Evolutionary conservation across 352 stramenopile species (phyloP).

Genomic region (Phytophthora megakarya): DNA sequence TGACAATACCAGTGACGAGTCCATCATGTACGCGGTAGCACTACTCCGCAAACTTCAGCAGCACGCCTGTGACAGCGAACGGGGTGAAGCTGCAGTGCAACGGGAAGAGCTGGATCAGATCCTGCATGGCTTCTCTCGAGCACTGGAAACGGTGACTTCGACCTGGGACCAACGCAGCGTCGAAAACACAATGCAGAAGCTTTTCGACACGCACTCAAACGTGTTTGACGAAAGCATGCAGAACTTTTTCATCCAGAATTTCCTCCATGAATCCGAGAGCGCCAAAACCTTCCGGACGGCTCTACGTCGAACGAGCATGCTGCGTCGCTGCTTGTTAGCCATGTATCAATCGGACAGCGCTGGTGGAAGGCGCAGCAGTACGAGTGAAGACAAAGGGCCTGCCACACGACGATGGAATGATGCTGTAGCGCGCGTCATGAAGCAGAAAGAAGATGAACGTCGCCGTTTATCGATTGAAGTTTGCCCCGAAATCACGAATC

Average conservation of each 20-base stretch:
- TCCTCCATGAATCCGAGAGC: constrained; percentile 77
- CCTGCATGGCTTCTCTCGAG: constrained; percentile 59
- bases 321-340: constrained; percentile 69
- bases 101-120: constrained; percentile 66
- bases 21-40: constrained; percentile 61
- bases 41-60: constrained; percentile 66
- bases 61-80: constrained; percentile 36
- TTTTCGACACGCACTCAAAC: constrained; percentile 79
- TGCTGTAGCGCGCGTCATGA: constrained; percentile 40
- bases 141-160: constrained; percentile 50
- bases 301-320: constrained; percentile 72
- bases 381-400: constrained; percentile 27
- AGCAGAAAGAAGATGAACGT: constrained; percentile 44
- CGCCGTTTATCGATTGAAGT: constrained; percentile 51
- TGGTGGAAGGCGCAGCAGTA: constrained; percentile 29
- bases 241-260: constrained; percentile 89
- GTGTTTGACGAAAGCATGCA: constrained; percentile 88
- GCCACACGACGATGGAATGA: constrained; percentile 45
- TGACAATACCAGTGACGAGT: constrained; percentile 44
- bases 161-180: constrained; percentile 50
- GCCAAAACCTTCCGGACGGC: constrained; percentile 71
- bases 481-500: constrained; percentile 60
- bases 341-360: constrained; percentile 62
- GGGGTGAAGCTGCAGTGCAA: constrained; percentile 42
- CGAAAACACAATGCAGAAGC: constrained; percentile 70